Conservation (phyloP, 2,329 filamentous ascomycete species). For the Microsporum ferrugineum region DNA sequence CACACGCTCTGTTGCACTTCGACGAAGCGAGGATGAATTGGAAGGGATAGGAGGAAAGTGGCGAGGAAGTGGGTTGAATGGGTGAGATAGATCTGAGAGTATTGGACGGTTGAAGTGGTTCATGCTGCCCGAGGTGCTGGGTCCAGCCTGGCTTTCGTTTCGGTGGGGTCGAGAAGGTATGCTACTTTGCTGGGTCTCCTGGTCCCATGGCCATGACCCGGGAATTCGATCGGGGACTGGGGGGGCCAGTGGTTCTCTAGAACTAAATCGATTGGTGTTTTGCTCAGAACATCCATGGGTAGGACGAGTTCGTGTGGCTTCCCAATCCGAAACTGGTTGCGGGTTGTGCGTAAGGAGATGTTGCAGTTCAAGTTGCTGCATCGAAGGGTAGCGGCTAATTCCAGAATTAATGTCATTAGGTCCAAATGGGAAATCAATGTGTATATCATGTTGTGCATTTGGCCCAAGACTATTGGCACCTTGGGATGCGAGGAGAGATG, state of each 20-base stretch:
- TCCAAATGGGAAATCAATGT: neutral
- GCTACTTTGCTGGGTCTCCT: neutral
- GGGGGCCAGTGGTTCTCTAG: neutral
- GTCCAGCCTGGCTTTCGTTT: neutral
- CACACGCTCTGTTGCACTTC: constrained; percentile 4
- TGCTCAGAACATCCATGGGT: neutral
- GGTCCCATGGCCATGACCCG: constrained; percentile 10
- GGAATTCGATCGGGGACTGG: constrained; percentile 8
- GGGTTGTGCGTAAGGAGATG: neutral
- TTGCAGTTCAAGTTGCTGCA: constrained; percentile 12
- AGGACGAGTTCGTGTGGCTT: neutral
- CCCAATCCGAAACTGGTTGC: neutral
- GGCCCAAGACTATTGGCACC: neutral
- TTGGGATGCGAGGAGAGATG: constrained; percentile 23
- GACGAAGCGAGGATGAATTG: neutral
- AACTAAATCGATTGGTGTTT: neutral
- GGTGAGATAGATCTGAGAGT: neutral
- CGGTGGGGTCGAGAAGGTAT: neutral
- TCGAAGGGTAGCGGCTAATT: constrained; percentile 10
- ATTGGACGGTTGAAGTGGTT: neutral
- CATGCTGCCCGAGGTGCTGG: neutral
- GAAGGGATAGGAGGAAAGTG: neutral
- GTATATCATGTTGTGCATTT: neutral
- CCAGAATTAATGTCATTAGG: neutral
- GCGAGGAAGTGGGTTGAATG: neutral